Evolutionary conservation across 1,284 basidiomycete genomes (phyloP).

Genomic region (Apiotrichum porosum): DNA sequence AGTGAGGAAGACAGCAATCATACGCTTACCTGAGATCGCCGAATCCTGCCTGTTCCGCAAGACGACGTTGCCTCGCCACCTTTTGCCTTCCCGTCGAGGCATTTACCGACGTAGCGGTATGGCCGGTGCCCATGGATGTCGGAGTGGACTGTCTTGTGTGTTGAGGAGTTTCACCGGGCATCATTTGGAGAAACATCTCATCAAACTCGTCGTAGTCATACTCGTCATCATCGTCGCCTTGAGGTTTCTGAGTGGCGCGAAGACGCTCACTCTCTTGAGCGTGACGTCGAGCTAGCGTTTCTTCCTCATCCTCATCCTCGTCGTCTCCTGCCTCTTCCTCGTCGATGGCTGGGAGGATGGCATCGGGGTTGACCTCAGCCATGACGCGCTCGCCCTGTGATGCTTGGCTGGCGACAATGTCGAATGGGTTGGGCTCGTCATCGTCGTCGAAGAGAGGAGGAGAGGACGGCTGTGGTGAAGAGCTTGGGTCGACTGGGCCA

Average conservation of each 20-base stretch:
- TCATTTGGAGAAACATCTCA: conserved; percentile 28
- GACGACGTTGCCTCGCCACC: conserved; percentile 14
- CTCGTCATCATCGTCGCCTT: conserved; percentile 22
- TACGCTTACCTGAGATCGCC: too few species aligned
- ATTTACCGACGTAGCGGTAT: too few species aligned
- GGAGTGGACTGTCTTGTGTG: too few species aligned
- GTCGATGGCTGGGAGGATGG: conserved; percentile 29
- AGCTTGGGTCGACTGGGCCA: background rate
- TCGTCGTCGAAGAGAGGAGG: conserved; percentile 18
- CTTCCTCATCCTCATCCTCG: conserved; percentile 21
- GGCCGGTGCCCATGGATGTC: conserved; percentile 6
- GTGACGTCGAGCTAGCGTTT: conserved; percentile 27
- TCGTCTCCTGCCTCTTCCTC: conserved; percentile 32
- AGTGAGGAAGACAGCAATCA: too few species aligned
- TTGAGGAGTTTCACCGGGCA: too few species aligned
- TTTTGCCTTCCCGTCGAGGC: conserved; percentile 18
- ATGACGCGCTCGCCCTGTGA: conserved; percentile 33
- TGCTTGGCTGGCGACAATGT: conserved; percentile 32
- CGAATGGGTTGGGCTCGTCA: conserved; percentile 41
- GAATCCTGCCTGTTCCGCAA: conserved; percentile 37
- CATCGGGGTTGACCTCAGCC: conserved; percentile 38
- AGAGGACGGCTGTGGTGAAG: conserved; percentile 23
- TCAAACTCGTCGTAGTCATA: conserved; percentile 38
- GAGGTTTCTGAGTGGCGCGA: conserved; percentile 37
- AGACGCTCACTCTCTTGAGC: conserved; percentile 31